Evolutionary conservation across 106 monocot genomes (phyloP).

Genomic region (Dioscorea alata): DNA sequence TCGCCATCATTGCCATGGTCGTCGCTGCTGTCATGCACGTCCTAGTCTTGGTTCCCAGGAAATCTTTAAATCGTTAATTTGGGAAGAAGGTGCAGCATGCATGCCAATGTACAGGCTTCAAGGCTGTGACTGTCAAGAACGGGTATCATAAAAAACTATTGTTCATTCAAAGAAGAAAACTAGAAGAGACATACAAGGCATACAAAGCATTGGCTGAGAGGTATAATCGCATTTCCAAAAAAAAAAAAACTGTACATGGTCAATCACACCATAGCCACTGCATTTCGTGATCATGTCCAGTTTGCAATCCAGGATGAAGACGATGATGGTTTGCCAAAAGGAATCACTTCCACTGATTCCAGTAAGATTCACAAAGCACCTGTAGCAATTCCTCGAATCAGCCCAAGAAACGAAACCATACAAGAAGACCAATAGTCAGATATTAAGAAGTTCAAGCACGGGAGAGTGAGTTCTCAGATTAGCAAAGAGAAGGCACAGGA

Average conservation of each 20-base stretch:
- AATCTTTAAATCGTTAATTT: too few relatives aligned
- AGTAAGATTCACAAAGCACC: too few relatives aligned
- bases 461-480: neutral
- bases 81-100: too few relatives aligned
- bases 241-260: constrained; percentile 6
- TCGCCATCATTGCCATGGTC: too few relatives aligned
- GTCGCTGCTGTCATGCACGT: too few relatives aligned
- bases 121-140: too few relatives aligned
- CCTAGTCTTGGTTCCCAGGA: too few relatives aligned
- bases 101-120: too few relatives aligned
- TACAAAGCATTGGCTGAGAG: constrained; percentile 12
- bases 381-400: neutral
- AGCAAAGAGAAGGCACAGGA: too few relatives aligned
- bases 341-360: neutral
- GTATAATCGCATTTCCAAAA: constrained; percentile 5
- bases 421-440: neutral
- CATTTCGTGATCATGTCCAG: constrained; percentile 6
- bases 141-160: too few relatives aligned
- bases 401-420: neutral
- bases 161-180: too few relatives aligned
- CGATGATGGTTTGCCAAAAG: constrained; percentile 5
- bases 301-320: constrained; percentile 6
- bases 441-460: neutral
- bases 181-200: constrained; percentile 6
- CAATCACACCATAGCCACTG: constrained; percentile 9